Base-by-base conservation (phyloP, 257 asterid genomes). In the Ilex aquifolium region DNA sequence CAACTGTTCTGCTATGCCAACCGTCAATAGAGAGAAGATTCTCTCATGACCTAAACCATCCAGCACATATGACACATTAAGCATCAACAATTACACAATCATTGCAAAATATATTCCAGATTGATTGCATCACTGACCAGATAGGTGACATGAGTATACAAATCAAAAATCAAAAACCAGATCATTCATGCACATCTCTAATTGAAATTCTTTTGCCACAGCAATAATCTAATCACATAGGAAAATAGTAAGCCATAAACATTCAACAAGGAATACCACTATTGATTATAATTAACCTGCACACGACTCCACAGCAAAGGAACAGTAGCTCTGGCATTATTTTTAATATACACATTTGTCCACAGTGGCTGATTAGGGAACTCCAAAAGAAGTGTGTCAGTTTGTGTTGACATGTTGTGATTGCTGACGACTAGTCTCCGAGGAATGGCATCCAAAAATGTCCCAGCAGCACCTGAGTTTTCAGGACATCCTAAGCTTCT, bases 381-480 rank as follows among this genome's bases (percentile, higher is more conserved):
- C 52, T 83, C 95, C 70, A 83, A 69, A 32, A 90, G 88, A 72
- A 90, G 87, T 16, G 97, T 90, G 65, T 77, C 88, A 32, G 97
- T 87, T 68, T 77, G 81, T 32, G 97, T 90, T 32, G 95, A 81
- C 82, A 85, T 75, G 76, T 90, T 87, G 36, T 78, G 68, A 70
- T 90, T 90, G 81, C 77, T 74, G 72, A 90, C 82, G 75, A 87
- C 68, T 58, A 90, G 88, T 72, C 95, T 82, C 54, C 88, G 88
- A 32, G 95, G 97, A 69, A 90, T 85, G 69, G 88, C 88, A 83
- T 85, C 97, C 72, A 77, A 90, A 77, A 85, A 82, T 31, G 97
- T 90, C 68, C 97, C 97, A 31, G 97, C 95, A 63, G 90, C 97
- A 71, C 97, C 97, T 57, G 97, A 76, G 69, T 90, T 90, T 61